A percentile compares a stretch with the other conserved stretches of the same genome.
Conservation (phyloP, 148 eudicot genomes). For the Selenicereus undatus region DNA sequence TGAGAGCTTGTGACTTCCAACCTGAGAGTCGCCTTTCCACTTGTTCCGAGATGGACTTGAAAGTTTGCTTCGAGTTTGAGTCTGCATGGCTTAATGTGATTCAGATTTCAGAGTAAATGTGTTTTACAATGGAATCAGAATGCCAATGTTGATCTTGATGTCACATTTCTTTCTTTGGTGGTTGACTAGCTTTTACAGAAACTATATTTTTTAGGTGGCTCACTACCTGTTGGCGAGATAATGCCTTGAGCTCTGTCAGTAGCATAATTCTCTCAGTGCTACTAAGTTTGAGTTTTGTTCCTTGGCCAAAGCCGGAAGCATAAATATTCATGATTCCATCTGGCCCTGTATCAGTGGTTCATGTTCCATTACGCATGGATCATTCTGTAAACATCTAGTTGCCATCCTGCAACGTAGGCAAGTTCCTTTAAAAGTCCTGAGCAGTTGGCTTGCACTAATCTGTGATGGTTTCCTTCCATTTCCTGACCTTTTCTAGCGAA, state of each 20-base stretch:
- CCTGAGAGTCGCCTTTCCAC: too few relatives aligned
- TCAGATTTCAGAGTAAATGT: not conserved
- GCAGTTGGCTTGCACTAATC: not conserved
- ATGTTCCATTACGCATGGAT: not conserved
- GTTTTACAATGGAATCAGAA: not conserved
- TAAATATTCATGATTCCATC: too few relatives aligned
- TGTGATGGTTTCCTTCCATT: not conserved
- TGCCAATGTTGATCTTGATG: not conserved
- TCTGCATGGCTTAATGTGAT: not conserved
- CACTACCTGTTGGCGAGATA: not conserved
- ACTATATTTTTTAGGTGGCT: not conserved
- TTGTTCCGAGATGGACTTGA: too few relatives aligned
- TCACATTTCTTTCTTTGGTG: not conserved
- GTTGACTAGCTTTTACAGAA: not conserved
- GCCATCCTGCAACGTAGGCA: not conserved
- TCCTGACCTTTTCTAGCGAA: not conserved
- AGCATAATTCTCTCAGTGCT: too few relatives aligned
- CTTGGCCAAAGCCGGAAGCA: not conserved
- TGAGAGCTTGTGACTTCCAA: too few relatives aligned
- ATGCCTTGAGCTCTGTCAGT: not conserved
- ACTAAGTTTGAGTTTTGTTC: not conserved
- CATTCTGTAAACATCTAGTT: not conserved
- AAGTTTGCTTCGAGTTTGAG: too few relatives aligned
- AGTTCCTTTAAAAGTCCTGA: not conserved
- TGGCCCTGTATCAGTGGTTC: too few relatives aligned